Evolutionary conservation across 2,329 filamentous ascomycete species (phyloP).

Genomic region (Apiospora phragmitis): DNA sequence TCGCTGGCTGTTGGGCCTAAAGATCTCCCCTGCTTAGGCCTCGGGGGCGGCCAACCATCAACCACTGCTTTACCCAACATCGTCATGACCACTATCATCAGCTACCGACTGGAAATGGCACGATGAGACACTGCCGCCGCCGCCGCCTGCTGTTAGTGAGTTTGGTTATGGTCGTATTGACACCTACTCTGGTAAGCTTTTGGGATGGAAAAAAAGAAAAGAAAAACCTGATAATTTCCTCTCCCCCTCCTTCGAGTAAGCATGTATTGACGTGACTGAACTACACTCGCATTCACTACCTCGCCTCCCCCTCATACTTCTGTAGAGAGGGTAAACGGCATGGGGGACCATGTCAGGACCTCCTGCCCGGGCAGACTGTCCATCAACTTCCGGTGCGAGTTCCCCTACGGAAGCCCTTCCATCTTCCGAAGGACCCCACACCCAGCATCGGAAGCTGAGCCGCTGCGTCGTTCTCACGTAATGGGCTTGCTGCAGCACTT

Average conservation of each 20-base stretch:
- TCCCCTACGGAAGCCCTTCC: not conserved
- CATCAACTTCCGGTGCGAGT: not conserved
- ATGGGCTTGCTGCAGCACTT: not conserved
- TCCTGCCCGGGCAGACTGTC: not conserved
- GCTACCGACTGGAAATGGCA: not conserved
- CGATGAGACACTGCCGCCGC: not conserved
- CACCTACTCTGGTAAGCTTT: not conserved
- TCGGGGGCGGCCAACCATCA: not conserved
- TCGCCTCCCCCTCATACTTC: not conserved
- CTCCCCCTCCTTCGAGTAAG: not conserved
- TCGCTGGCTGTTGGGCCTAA: not conserved
- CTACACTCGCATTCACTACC: too few relatives aligned
- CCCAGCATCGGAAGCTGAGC: not conserved
- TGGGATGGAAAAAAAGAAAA: not conserved
- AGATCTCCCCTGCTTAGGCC: not conserved
- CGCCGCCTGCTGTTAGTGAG: not conserved
- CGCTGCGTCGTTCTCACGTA: not conserved
- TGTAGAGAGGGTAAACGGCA: not conserved
- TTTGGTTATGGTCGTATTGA: not conserved
- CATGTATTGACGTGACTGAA: too few relatives aligned
- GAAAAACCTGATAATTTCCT: too few relatives aligned
- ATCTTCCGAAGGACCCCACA: conserved; percentile 1
- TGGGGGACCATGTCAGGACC: not conserved
- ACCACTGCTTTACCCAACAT: not conserved
- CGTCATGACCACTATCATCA: not conserved